A percentile compares a stretch with the other conserved stretches of the same genome.
Conservation (phyloP, 352 stramenopile genomes). For the Aphanomyces stellatus region DNA sequence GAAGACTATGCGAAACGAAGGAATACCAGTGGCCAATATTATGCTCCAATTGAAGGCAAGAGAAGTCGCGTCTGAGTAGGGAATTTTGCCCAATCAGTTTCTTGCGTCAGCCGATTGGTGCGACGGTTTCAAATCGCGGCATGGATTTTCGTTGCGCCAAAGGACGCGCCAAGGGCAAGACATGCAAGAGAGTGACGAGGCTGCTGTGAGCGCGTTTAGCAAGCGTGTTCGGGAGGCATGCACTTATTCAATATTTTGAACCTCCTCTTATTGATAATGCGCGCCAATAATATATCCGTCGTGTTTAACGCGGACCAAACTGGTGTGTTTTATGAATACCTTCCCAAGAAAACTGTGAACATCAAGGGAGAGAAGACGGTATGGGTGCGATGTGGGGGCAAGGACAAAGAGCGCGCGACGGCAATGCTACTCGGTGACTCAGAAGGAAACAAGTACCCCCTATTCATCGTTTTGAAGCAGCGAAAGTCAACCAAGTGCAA, state of each 20-base stretch:
- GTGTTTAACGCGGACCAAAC: conserved; percentile 27
- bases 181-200: not conserved
- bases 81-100: not conserved
- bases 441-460: conserved; percentile 16
- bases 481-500: not conserved
- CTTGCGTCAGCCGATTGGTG: not conserved
- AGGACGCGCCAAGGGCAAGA: conserved; percentile 20
- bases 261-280: not conserved
- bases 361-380: conserved; percentile 20
- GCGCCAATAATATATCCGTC: not conserved
- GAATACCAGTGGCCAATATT: not conserved
- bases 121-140: not conserved
- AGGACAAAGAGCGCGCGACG: conserved; percentile 24
- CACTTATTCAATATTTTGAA: not conserved
- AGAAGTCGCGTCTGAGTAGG: not conserved
- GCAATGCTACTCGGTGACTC: conserved; percentile 25
- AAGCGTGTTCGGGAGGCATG: not conserved
- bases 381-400: conserved; percentile 22
- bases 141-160: conserved; percentile 13
- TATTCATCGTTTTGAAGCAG: conserved; percentile 24
- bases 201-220: not conserved
- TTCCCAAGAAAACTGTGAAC: conserved; percentile 25
- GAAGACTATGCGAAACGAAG: not conserved
- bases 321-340: conserved; percentile 27
- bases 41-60: not conserved